Base-by-base conservation (phyloP, 2,329 filamentous ascomycete genomes). In the Pseudophaeomoniella oleicola region DNA sequence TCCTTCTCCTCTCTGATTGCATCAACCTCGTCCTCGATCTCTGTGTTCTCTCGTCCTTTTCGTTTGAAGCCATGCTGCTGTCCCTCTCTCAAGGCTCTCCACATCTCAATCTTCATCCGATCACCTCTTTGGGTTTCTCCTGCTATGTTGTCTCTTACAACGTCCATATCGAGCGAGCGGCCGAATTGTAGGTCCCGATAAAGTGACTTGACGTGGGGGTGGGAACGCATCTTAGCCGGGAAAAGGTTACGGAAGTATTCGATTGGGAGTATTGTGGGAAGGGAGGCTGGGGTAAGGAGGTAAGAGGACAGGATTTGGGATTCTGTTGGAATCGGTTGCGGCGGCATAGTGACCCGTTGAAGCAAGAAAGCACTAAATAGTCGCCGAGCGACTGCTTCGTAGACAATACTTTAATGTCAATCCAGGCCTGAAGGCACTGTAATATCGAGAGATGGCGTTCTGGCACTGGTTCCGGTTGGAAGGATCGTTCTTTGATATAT, bases 151-250 rank as follows among this genome's bases (percentile, higher is more conserved):
- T 50, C 60, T 37, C 74, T 67, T 11, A 92, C 76, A 3, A 63
- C 55, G 47, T 88, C 81, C 37, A 85, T 69, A 9, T 80, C 64
- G 34, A 69, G 67, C 42, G 78, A 75, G 37, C 85, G 75, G 52
- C 86, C 72, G 40, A 76, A 69, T 49, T 90, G 81, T 2, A 93
- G 67, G 53, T 90, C 81, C 34, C 81, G 75, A 53, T 92, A 93
- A 4, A 94, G 66, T 1, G 68, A 63, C 39, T 75, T 72, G 34
- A 88, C 68, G 38, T 79, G 75, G 0, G 80, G 72, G 33, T 77
- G 78, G 16, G 68, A 62, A 40, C 77, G 78, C 35, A 77, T 65
- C 29, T 71, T 58, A 35, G 69, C 72, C 9, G 85, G 84, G 50
- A 93, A 90, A 30, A 88, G 68, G 17, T 77, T 68, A 31, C 73